These are phyloP conservation scores for Antarctomyces pellizariae DNA, from an alignment of 495 filamentous ascomycete genomes.

Conservation along the genomic window DNA sequence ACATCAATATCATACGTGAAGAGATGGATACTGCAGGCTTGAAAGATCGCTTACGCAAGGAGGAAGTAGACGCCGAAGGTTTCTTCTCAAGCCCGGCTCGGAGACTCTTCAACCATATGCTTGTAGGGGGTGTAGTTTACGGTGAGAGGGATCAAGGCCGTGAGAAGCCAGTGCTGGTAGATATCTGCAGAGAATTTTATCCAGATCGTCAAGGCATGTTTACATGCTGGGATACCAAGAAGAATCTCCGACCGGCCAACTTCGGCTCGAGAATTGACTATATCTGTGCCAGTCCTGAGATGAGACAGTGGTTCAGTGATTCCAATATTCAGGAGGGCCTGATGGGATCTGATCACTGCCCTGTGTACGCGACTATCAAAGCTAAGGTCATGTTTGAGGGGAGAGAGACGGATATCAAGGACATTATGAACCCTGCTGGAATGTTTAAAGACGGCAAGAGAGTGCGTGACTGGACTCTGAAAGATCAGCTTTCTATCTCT, in stretches of 20 bases:
- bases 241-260: conserved; percentile 76
- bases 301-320: conserved; percentile 64
- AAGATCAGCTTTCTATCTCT: conserved; percentile 47
- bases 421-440: conserved; percentile 61
- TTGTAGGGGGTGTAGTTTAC: conserved; percentile 46
- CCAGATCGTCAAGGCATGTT: conserved; percentile 70
- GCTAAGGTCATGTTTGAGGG: conserved; percentile 30
- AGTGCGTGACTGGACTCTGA: conserved; percentile 37
- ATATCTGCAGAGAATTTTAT: conserved; percentile 71
- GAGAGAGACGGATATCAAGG: conserved; percentile 28
- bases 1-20: conserved; percentile 67
- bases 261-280: conserved; percentile 85
- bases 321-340: conserved; percentile 93
- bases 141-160: conserved; percentile 48
- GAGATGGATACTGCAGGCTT: conserved; percentile 52
- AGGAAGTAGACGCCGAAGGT: conserved; percentile 35
- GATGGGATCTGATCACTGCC: conserved; percentile 92
- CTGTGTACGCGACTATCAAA: conserved; percentile 62
- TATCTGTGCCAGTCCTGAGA: conserved; percentile 56
- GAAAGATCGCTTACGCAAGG: conserved; percentile 45
- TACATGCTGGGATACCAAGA: conserved; percentile 79
- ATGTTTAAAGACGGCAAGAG: conserved; percentile 51
- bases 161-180: conserved; percentile 55
- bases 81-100: conserved; percentile 56
- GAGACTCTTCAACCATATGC: conserved; percentile 61